Percentiles rank a stretch among this genome's conserved stretches.
These are phyloP conservation scores for Phytophthora tentaculata DNA, from an alignment of 352 stramenopile species.

Conservation along the genomic window DNA sequence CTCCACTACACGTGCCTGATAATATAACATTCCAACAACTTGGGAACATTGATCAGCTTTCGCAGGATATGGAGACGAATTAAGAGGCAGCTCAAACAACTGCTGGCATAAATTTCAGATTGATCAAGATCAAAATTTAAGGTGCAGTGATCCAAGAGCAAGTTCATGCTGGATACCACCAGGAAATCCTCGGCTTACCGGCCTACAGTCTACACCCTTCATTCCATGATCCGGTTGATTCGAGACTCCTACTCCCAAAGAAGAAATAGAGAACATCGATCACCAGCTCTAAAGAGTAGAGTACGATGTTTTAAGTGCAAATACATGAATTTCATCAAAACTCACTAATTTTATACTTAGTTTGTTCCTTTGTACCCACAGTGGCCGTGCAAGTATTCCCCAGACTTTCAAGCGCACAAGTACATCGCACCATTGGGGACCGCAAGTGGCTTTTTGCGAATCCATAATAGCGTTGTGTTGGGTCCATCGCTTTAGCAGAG, in stretches of 20 bases:
- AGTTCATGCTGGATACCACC: too few species aligned
- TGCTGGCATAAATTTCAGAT: constrained; percentile 1
- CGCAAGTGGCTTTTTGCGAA: not conserved
- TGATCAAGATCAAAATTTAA: not conserved
- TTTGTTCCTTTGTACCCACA: not conserved
- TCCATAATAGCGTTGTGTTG: constrained; percentile 5
- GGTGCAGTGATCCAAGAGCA: not conserved
- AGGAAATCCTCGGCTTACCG: too few species aligned
- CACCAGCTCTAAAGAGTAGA: not conserved
- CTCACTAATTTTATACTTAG: constrained; percentile 2
- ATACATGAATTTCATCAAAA: too few species aligned
- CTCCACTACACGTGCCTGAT: constrained; percentile 8
- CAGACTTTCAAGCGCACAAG: not conserved
- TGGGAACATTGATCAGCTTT: too few species aligned
- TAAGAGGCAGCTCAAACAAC: constrained; percentile 1
- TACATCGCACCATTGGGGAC: not conserved
- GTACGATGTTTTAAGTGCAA: too few species aligned
- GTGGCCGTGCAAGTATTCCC: too few species aligned
- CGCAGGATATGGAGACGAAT: too few species aligned
- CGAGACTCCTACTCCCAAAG: not conserved
- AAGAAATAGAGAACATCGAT: constrained; percentile 15
- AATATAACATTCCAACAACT: too few species aligned
- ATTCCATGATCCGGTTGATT: constrained; percentile 6
- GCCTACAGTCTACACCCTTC: constrained; percentile 14
- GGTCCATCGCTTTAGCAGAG: constrained; percentile 10